Base-by-base conservation (phyloP, 257 asterid species). In the Sherardia arvensis region DNA sequence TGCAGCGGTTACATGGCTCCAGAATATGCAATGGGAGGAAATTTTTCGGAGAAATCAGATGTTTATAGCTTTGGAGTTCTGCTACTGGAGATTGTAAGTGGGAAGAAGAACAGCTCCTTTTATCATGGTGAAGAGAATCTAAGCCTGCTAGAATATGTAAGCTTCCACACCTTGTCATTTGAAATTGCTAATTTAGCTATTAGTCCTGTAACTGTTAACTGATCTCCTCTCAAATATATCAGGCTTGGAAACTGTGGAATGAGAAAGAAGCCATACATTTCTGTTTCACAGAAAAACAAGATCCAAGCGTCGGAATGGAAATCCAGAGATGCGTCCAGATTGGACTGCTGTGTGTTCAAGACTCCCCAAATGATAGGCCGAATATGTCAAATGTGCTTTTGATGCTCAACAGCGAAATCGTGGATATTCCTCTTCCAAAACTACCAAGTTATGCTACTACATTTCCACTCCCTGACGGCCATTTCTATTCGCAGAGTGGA, bases 1-100 rank as follows among this genome's bases (percentile, higher is more conserved):
- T 49, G 55, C 55, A 49, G 55, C 55, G 55, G 55, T 8, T 49
- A 49, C 55, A 49, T 49, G 55, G 55, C 55, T 49, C 55, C 55
- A 6, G 55, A 49, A 49, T 49, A 49, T 21, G 55, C 55, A 21
- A 49, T 49, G 55, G 55, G 55, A 7, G 55, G 55, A n/a, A 49
- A 49, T 18, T 49, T 49, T 49, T 49, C 55, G 7, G 55, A 49
- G 26, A 49, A 49, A 12, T 49, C 55, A 49, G 55, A 49, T 49
- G 55, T 49, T 3, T 49, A 49, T 14, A 49, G 55, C 2, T 49
- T 49, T 6, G 55, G 55, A 49, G 55, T 49, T 25, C 55, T 49
- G 14, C 25, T 49, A 4, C 17, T 49, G 55, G 55, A 49, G 55
- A 49, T 49, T n/a, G 26, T 49, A 5, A 20, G 55, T 20, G 55